phyloP scores from a whole-genome alignment of 306 rosid species.

The Sesbania bispinosa region DNA sequence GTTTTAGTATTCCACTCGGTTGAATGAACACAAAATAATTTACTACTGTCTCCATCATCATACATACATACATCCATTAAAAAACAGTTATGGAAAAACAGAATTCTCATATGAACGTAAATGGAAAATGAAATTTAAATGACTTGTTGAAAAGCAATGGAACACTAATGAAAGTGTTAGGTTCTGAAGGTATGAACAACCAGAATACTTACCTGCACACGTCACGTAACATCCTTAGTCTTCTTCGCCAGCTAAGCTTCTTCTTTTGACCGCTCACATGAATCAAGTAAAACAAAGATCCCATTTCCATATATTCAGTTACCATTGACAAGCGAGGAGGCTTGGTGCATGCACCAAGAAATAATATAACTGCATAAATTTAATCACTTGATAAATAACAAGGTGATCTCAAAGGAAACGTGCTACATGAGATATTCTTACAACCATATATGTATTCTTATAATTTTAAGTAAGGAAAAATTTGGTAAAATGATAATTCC shows the following conservation, averaged over 20 bases:
- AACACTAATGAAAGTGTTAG: not conserved
- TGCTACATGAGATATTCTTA: not conserved
- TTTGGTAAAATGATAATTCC: not conserved
- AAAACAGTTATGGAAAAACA: too few species aligned
- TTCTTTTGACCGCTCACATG: slow-evolving; percentile 91
- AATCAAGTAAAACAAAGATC: slow-evolving; percentile 87
- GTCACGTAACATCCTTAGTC: slow-evolving; percentile 80
- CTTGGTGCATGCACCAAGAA: slow-evolving; percentile 97
- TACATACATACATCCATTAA: too few species aligned
- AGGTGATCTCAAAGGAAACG: slow-evolving; percentile 14
- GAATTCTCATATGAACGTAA: slow-evolving; percentile 10
- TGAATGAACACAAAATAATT: not conserved
- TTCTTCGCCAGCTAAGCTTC: slow-evolving; percentile 87
- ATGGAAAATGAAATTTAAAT: not conserved
- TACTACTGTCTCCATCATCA: not conserved
- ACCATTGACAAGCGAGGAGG: slow-evolving; percentile 96
- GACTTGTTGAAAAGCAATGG: not conserved
- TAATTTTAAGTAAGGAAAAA: not conserved
- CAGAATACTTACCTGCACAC: slow-evolving; percentile 70
- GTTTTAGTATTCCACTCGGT: not conserved
- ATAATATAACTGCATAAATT: slow-evolving; percentile 78
- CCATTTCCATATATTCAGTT: slow-evolving; percentile 97
- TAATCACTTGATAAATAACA: slow-evolving; percentile 16
- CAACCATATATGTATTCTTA: not conserved
- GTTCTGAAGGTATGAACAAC: slow-evolving; percentile 6